Conservation (phyloP, 179 eudicot species). For the Nepenthes alata region DNA sequence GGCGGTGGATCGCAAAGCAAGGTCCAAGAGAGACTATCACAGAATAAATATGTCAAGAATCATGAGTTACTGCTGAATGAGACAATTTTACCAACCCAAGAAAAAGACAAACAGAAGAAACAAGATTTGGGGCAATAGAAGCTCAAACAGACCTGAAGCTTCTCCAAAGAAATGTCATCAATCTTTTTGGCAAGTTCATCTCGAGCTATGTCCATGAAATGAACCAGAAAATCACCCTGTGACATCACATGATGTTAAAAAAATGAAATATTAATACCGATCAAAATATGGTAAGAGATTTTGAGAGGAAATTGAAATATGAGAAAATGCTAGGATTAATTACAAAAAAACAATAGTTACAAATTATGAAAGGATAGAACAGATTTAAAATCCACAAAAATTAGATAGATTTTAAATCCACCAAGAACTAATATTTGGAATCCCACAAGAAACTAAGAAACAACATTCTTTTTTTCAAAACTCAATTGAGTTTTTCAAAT, state of each 20-base stretch:
- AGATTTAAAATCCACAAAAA: no score
- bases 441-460: no score
- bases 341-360: no score
- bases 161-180: constrained; percentile 86
- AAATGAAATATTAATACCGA: no score
- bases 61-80: constrained; percentile 2
- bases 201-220: constrained; percentile 95
- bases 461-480: no score
- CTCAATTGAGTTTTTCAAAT: no score
- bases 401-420: no score
- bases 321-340: not conserved
- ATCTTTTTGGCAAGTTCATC: constrained; percentile 73
- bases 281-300: no score
- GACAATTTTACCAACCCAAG: not conserved
- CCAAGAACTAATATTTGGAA: no score
- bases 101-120: constrained; percentile 1
- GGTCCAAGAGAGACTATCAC: constrained; percentile 84
- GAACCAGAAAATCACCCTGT: constrained; percentile 97
- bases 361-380: no score
- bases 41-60: constrained; percentile 1
- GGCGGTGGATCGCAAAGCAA: constrained; percentile 91
- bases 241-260: not conserved
- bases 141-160: constrained; percentile 61
- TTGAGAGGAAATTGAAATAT: not conserved
- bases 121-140: not conserved